phyloP scores from a whole-genome alignment of 2,329 filamentous ascomycete species.

The Colletotrichum agaves region DNA sequence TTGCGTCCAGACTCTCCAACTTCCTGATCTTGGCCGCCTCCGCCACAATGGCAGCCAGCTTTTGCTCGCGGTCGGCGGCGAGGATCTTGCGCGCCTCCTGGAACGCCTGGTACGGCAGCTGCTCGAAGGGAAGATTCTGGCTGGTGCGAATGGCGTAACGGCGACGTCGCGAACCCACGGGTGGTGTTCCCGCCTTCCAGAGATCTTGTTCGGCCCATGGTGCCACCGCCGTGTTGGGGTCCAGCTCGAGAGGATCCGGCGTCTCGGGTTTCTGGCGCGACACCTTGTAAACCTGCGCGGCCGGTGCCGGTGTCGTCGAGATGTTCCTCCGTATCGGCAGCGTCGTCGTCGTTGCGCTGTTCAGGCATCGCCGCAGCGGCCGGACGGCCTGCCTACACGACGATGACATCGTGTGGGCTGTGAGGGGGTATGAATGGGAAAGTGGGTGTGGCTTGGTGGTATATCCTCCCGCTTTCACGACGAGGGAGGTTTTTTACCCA shows the following conservation, averaged over 20 bases:
- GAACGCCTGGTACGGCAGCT: conserved; percentile 96
- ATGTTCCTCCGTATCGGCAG: conserved; percentile 42
- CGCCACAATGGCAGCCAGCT: conserved; percentile 76
- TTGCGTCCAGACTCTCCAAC: conserved; percentile 68
- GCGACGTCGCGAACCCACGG: conserved; percentile 86
- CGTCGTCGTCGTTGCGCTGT: conserved; percentile 50
- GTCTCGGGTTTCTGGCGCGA: conserved; percentile 34
- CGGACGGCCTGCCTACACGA: conserved; percentile 67
- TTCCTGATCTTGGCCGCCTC: conserved; percentile 76
- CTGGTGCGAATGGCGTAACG: conserved; percentile 76
- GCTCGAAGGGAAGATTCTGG: conserved; percentile 84
- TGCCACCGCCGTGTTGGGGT: conserved; percentile 76
- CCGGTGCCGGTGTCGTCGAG: conserved; percentile 48
- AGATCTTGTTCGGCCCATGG: conserved; percentile 74
- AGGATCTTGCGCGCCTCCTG: conserved; percentile 92
- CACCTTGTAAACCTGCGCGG: conserved; percentile 44
- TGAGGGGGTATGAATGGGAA: conserved; percentile 14
- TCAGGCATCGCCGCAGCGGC: conserved; percentile 66
- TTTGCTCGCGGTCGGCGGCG: conserved; percentile 81
- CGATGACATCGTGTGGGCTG: conserved; percentile 58
- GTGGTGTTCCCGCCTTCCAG: conserved; percentile 73
- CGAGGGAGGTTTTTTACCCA: conserved; percentile 28
- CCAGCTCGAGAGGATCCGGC: conserved; percentile 57
- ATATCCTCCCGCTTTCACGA: background rate
- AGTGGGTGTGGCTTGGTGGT: conserved; percentile 4